Percentiles rank a stretch among this genome's conserved stretches.
Evolutionary conservation across 352 stramenopile genomes (phyloP).

Genomic region (Vaucheria bursata): DNA sequence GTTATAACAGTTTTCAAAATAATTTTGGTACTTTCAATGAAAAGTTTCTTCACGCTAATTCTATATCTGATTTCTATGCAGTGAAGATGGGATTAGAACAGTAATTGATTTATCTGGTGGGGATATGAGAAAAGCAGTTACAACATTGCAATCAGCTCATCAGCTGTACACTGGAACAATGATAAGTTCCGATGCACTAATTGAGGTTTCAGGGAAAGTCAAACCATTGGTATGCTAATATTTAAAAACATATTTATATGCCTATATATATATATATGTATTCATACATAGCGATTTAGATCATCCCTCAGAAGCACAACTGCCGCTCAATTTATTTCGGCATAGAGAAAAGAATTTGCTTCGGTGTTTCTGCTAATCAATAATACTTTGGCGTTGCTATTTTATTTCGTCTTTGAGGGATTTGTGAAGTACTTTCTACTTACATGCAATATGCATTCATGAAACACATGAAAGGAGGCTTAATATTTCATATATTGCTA

Average conservation of each 20-base stretch:
- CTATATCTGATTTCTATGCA: too few relatives aligned
- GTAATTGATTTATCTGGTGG: slow-evolving; percentile 83
- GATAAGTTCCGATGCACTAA: slow-evolving; percentile 63
- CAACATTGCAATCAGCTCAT: slow-evolving; percentile 91
- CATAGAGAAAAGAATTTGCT: not conserved
- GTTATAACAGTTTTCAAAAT: too few relatives aligned
- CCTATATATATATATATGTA: not conserved
- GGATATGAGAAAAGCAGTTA: slow-evolving; percentile 95
- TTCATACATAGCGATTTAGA: not conserved
- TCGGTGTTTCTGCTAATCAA: not conserved
- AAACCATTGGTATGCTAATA: not conserved
- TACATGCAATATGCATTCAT: not conserved
- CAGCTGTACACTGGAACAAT: slow-evolving; percentile 62
- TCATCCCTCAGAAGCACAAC: too few relatives aligned
- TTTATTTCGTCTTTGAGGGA: not conserved
- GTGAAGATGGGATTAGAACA: slow-evolving; percentile 69
- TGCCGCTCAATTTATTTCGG: too few relatives aligned
- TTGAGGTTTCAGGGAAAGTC: slow-evolving; percentile 66
- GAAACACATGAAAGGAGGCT: too few relatives aligned
- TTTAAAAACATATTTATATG: not conserved
- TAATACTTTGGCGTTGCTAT: not conserved
- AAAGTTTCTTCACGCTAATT: too few relatives aligned
- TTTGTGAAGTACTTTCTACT: not conserved
- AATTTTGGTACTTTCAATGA: too few relatives aligned
- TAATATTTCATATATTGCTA: too few relatives aligned